Conservation (phyloP, 495 filamentous ascomycete species). For the Choiromyces venosus region DNA sequence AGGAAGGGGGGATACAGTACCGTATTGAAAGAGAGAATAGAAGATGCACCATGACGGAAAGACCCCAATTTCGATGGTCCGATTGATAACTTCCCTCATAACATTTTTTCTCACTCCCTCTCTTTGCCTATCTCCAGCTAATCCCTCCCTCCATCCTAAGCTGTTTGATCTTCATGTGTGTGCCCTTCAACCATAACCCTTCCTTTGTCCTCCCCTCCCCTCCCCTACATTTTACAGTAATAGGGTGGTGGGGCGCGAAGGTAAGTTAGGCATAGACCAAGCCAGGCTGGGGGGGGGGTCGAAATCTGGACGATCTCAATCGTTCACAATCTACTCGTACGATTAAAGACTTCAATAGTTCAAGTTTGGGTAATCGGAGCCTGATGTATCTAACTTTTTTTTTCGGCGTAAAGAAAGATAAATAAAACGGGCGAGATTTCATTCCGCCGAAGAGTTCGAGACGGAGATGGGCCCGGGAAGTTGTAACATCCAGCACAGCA, state of each 20-base stretch:
- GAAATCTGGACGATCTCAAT: background rate
- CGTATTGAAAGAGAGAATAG: slow-evolving; percentile 3
- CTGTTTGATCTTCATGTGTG: background rate
- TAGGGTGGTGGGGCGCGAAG: background rate
- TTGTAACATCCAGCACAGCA: background rate
- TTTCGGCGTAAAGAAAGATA: background rate
- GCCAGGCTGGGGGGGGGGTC: background rate
- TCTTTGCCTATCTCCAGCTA: too few relatives aligned
- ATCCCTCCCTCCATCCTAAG: background rate
- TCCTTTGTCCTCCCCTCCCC: background rate
- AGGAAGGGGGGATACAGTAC: slow-evolving; percentile 7
- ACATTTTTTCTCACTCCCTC: background rate
- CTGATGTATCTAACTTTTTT: background rate
- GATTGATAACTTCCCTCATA: slow-evolving; percentile 29
- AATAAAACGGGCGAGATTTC: too few relatives aligned
- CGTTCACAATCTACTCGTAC: background rate
- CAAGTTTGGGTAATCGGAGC: background rate
- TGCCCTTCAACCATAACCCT: background rate
- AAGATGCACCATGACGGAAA: slow-evolving; percentile 16
- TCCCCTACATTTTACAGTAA: background rate
- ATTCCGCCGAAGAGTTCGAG: background rate
- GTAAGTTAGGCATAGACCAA: background rate
- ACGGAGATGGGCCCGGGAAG: background rate
- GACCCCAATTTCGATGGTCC: slow-evolving; percentile 12
- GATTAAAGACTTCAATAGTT: background rate